These are phyloP conservation scores for Vicia villosa DNA, from an alignment of 306 rosid genomes.

Conservation along the genomic window DNA sequence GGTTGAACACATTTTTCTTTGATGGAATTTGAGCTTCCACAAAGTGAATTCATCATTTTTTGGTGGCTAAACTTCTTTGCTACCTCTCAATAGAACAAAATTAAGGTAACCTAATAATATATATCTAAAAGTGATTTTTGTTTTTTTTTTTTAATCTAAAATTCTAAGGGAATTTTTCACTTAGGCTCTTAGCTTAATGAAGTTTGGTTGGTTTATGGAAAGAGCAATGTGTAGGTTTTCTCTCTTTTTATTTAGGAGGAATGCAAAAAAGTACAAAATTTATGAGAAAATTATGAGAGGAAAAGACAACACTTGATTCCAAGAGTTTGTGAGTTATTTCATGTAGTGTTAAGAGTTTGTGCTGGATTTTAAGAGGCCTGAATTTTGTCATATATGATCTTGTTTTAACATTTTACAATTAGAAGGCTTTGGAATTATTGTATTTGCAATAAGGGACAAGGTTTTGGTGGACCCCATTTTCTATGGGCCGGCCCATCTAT, in stretches of 20 bases:
- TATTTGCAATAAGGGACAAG: conserved; percentile 25
- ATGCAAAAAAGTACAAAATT: conserved; percentile 31
- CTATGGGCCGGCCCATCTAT: conserved; percentile 73
- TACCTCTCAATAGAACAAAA: conserved; percentile 17
- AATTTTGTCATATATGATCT: conserved; percentile 46
- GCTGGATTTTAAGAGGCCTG: conserved; percentile 57
- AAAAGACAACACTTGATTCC: conserved; percentile 42
- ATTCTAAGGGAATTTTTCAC: background rate
- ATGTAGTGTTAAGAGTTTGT: conserved; percentile 39
- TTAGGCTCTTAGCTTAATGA: background rate
- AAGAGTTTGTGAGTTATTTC: conserved; percentile 43
- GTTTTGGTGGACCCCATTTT: conserved; percentile 38
- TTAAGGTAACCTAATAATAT: background rate
- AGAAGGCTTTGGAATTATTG: conserved; percentile 25
- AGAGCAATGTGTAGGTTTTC: conserved; percentile 45
- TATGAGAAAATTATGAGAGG: conserved; percentile 13
- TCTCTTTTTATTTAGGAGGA: conserved; percentile 42
- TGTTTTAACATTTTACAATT: conserved; percentile 38
- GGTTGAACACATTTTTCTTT: conserved; percentile 9
- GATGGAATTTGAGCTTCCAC: conserved; percentile 57
- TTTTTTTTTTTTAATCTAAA: background rate
- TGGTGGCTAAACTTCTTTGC: background rate
- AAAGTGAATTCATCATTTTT: conserved; percentile 70
- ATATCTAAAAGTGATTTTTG: background rate
- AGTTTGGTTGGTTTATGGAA: conserved; percentile 42